These are phyloP conservation scores for Malus hybrid DNA, from an alignment of 331 rosid species.

Conservation along the genomic window DNA sequence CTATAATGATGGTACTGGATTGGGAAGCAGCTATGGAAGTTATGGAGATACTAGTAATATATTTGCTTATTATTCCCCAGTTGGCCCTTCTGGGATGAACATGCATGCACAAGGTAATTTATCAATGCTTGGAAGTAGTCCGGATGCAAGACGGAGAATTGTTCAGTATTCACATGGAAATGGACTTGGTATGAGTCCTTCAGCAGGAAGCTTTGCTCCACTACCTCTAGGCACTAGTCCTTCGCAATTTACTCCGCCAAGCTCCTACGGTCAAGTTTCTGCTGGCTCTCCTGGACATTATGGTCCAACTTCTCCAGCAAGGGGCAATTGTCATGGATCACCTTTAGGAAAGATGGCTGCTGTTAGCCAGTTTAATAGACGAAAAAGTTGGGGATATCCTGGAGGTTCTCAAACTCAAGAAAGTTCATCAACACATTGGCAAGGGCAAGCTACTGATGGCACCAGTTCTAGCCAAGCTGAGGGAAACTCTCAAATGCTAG, in stretches of 20 bases:
- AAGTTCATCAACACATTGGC: conserved; percentile 67
- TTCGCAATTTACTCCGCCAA: conserved; percentile 93
- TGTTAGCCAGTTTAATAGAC: conserved; percentile 78
- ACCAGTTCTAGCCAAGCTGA: conserved; percentile 46
- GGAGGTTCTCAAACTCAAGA: conserved; percentile 78
- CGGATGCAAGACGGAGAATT: conserved; percentile 85
- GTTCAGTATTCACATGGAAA: conserved; percentile 63
- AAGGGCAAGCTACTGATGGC: conserved; percentile 59
- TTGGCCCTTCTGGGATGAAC: conserved; percentile 81
- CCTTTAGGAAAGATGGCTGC: conserved; percentile 90
- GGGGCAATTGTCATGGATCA: conserved; percentile 90
- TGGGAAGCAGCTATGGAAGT: conserved; percentile 95
- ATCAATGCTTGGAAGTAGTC: conserved; percentile 87
- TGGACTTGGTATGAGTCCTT: conserved; percentile 84
- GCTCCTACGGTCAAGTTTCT: conserved; percentile 72
- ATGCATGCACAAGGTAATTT: conserved; percentile 62
- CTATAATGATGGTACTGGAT: conserved; percentile 77
- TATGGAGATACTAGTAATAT: conserved; percentile 76
- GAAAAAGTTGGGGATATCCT: conserved; percentile 79
- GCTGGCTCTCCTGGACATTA: conserved; percentile 79
- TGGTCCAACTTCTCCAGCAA: conserved; percentile 97
- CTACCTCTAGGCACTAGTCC: conserved; percentile 97
- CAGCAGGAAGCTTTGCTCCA: conserved; percentile 84
- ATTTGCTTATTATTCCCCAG: conserved; percentile 88
- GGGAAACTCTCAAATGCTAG: conserved; percentile 54